Evolutionary conservation across 768 basidiomycete genomes (phyloP), one percentile per base, ranked within the genome.

Genomic region (Paxillus rubicundulus): DNA sequence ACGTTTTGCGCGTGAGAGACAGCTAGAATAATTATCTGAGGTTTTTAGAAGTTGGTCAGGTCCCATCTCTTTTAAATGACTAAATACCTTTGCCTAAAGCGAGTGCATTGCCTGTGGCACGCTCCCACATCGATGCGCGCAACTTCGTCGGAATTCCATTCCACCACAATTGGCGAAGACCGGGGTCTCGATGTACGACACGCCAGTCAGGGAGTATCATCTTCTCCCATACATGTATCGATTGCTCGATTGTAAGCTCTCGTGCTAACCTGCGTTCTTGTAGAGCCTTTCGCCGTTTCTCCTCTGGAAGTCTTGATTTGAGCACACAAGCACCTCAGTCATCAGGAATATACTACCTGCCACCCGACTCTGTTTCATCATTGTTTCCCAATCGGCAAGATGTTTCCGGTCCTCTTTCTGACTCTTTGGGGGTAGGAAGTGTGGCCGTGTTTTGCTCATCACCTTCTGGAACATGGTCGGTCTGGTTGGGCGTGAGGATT

Each of bases 141-240:
- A 92, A 69, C 63, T 89, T 88, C 0, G 87, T 80, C 2, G 93
- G 93, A 59, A 94, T 89, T 3, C 93, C 93, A 28, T 77, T 77
- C 92, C 92, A 92, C 93, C 92, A 96, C 9, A 94, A 62, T 62
- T 77, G 82, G 30, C 86, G 80, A 47, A 93, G 71, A 9, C 69
- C 69, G 0, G 85, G 75, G 55, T 89, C 83, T 59, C 78, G 82
- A 64, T 84, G 65, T 7, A 92, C 87, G 20, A 81, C 77, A 45
- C 79, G 82, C 90, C 91, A 95, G 66, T 95, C 88, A 0, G 92
- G 90, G 17, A 88, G 61, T 51, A 96, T 86, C 13, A 82, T 78
- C 50, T 77, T 80, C 66, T 93, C 87, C 93, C 93, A 95, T 8
- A 80, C 66, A 37, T 79, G 73, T 46, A 91, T 70, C 5, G 85